Evolutionary conservation across 1,139 yeast genomes (phyloP).

Genomic region (Pneumocystis murina): DNA sequence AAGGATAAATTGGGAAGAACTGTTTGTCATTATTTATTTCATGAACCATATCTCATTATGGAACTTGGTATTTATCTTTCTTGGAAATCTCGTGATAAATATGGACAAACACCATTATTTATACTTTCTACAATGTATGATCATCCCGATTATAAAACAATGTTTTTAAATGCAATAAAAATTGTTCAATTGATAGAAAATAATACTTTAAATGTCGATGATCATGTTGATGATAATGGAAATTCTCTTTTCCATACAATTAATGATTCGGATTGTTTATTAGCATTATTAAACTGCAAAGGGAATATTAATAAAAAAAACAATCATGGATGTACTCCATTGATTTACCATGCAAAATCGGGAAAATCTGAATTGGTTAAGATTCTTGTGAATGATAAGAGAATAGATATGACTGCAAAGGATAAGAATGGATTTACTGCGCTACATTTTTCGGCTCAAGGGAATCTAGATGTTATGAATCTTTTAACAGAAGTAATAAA

Average conservation of each 20-base stretch:
- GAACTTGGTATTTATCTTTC: slow-evolving; percentile 43
- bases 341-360: slow-evolving; percentile 57
- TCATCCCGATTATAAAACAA: slow-evolving; percentile 42
- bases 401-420: slow-evolving; percentile 20
- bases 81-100: slow-evolving; percentile 57
- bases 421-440: slow-evolving; percentile 16
- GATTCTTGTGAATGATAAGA: slow-evolving; percentile 20
- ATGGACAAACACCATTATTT: slow-evolving; percentile 67
- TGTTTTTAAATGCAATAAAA: slow-evolving; percentile 36
- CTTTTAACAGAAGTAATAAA: slow-evolving; percentile 10
- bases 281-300: slow-evolving; percentile 29
- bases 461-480: slow-evolving; percentile 3
- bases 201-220: slow-evolving; percentile 17
- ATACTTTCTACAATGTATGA: slow-evolving; percentile 71
- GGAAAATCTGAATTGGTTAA: slow-evolving; percentile 47
- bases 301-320: slow-evolving; percentile 50
- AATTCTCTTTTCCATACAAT: slow-evolving; percentile 66
- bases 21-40: slow-evolving; percentile 53
- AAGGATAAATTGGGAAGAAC: slow-evolving; percentile 41
- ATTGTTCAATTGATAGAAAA: slow-evolving; percentile 17
- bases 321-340: slow-evolving; percentile 46
- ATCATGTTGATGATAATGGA: slow-evolving; percentile 59
- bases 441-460: slow-evolving; percentile 8
- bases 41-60: slow-evolving; percentile 39
- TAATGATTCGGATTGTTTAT: slow-evolving; percentile 27